Base-by-base conservation (phyloP, 2,329 filamentous ascomycete genomes). In the Fusarium sambucinum region DNA sequence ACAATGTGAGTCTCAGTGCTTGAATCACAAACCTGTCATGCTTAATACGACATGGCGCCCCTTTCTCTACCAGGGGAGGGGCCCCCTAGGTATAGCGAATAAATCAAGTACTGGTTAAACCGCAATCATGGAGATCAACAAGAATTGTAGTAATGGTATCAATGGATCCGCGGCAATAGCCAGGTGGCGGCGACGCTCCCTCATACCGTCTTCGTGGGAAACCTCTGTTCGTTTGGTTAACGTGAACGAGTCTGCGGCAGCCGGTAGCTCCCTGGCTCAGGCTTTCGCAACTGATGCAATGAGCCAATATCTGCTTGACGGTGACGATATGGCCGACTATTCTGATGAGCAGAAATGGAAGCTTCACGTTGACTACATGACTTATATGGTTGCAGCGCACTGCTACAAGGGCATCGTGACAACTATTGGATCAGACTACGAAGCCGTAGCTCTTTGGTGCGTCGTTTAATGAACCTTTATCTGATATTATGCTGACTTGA, bases 371-470 rank as follows among this genome's bases (percentile, higher is more conserved):
- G 86, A 90, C 76, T 90, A 94, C 72, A 87, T 95, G 83, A 90
- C 89, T 71, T 94, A 93, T 79, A 86, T 93, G 71, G 89, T 90
- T 50, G 91, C 92, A 59, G 89, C 91, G 63, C 92, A 94, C 77
- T 89, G 88, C 78, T 85, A 91, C 74, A 89, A 89, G 71, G 93
- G 92, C 57, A 79, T 93, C 60, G 92, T 92, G 55, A 90, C 91
- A 45, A 89, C 90, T 56, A 88, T 92, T 65, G 93, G 92, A 19
- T 86, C 89, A 8, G 87, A 94, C 75, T 93, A 91, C 75, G 92
- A 93, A 70, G 90, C 88, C 68, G 89, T 96, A 55, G 92, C 91
- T 59, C 83, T 96, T 53, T 96, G 92, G 92, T 93, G 83, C 76
- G 87, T 83, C 33, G 12, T 6, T 3, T 17, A 27, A 27, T 21